Conservation (phyloP, 225 moss, liverwort and hornwort species). For the Antitrichia curtipendula region DNA sequence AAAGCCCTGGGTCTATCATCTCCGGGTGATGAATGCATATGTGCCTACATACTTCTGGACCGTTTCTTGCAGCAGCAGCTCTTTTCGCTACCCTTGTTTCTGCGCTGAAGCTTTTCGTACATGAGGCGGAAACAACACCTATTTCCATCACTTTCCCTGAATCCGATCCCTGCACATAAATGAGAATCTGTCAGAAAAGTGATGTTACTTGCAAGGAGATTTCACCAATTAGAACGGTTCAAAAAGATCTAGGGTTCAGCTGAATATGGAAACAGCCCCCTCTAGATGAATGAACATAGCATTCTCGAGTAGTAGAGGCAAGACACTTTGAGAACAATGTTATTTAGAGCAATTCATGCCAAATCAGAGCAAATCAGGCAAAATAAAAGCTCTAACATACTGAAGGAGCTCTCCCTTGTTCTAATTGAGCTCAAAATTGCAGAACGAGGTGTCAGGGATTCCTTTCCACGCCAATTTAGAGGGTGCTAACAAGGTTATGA, state of each 20-base stretch:
- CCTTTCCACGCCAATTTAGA: background rate
- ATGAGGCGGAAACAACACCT: background rate
- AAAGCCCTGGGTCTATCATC: conserved; percentile 4
- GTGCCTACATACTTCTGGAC: background rate
- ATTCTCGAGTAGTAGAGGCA: background rate
- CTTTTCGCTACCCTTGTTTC: background rate
- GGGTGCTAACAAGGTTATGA: background rate
- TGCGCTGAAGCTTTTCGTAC: background rate
- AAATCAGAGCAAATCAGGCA: background rate
- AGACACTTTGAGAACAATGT: background rate
- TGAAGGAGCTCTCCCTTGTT: background rate
- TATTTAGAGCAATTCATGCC: background rate
- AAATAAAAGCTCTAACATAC: background rate
- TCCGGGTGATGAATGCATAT: background rate
- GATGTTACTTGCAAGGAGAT: background rate
- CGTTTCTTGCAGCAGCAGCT: background rate
- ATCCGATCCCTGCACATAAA: background rate
- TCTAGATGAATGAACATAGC: background rate
- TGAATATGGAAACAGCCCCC: background rate
- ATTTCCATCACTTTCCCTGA: background rate
- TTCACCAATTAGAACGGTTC: background rate
- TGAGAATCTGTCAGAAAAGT: background rate
- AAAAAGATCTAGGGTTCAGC: background rate
- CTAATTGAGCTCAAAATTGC: background rate
- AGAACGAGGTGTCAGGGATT: background rate